Evolutionary conservation across 129 eudicot genomes (phyloP).

Genomic region (Chrysanthemum makinoi): DNA sequence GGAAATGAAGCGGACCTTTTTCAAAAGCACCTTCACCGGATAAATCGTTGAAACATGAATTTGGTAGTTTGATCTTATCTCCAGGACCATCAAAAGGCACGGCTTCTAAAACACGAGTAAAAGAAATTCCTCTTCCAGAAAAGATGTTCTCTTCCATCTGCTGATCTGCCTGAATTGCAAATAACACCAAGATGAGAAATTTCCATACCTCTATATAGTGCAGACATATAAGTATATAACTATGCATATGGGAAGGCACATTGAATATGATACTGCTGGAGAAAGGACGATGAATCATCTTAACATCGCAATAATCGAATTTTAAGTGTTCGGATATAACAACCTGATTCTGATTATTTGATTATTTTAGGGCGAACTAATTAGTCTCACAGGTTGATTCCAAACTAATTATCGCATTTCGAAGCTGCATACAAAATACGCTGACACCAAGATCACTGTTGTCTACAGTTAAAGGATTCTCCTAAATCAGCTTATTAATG

Average conservation of each 20-base stretch:
- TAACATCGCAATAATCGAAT: no score
- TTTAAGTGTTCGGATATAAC: no score
- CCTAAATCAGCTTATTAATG: background rate
- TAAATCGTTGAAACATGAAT: conserved; percentile 75
- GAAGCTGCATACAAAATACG: background rate
- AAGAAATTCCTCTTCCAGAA: conserved; percentile 75
- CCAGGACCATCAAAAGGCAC: conserved; percentile 72
- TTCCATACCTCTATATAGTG: background rate
- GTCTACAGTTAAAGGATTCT: background rate
- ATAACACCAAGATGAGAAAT: background rate
- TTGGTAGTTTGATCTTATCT: conserved; percentile 87
- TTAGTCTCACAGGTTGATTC: no score
- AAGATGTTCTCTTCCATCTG: conserved; percentile 71
- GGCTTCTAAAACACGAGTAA: conserved; percentile 65
- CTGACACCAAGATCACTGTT: conserved; percentile 1
- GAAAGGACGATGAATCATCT: no score
- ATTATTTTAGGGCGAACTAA: no score
- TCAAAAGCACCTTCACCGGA: conserved; percentile 90
- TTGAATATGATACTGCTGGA: background rate
- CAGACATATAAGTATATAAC: background rate
- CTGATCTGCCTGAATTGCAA: conserved; percentile 58
- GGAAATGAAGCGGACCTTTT: conserved; percentile 90
- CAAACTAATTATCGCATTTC: no score
- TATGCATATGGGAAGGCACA: background rate
- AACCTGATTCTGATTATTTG: no score